Evolutionary conservation across 352 stramenopile genomes (phyloP), one percentile per base, ranked within the genome.

Genomic region (Phytophthora pseudosyringae): DNA sequence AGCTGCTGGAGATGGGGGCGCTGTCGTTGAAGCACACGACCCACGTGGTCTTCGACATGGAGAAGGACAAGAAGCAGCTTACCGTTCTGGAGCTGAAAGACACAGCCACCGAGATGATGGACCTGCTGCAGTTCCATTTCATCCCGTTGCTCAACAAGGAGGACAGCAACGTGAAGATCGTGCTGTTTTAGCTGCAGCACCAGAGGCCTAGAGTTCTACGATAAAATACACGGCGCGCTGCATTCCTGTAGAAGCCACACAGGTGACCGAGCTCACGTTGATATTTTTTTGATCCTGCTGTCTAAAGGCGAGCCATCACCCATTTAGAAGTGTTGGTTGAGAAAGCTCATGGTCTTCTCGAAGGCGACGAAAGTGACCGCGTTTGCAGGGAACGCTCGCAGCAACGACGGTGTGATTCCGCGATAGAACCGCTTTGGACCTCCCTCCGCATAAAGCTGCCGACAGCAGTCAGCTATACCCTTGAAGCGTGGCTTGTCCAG

Each of bases 311-410:
- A 43, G 31, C 18, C 18, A n/a, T 16, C 36, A 48, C 25, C 29
- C n/a, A 35, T 59, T 66, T 73, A 93, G 76, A 90, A 93, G 50
- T 81, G 63, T 66, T 89, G 62, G 59, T 93, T 84, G 32, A 93
- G 63, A 50, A 83, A 87, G 56, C 83, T 91, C 71, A 93, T 68
- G 58, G 76, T 87, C 46, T 82, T 93, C 66, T 95, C 86, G 47
- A 93, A 95, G 13, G 84, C 86, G 11, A 95, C 83, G 64, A 93
- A 95, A 48, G 86, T 93, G 63, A 93, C 83, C n/a, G 84, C 86
- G 52, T 95, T 93, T 4, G 86, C 83, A 18, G 86, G 86, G 59
- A 95, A 93, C 33, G 86, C 73, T 28, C 86, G 83, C 5, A 95
- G 43, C 13, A 95, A 71, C 38, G 84, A 91, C 39, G 86, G 85